Base-by-base conservation (phyloP, 2,329 filamentous ascomycete species). In the Alternaria brassicicola region DNA sequence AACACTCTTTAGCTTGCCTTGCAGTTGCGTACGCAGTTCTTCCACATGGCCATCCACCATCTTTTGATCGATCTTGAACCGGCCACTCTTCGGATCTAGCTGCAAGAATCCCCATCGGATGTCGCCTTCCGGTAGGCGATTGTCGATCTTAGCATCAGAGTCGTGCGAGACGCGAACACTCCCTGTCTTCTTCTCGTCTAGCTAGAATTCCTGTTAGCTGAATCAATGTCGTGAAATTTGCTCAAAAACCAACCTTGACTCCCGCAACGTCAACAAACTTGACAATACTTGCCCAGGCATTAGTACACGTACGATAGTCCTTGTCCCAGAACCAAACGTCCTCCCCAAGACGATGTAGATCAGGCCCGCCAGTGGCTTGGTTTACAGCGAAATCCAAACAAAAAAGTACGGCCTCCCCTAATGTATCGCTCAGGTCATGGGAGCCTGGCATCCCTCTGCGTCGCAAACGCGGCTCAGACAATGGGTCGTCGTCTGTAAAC, bases 261-360 rank as follows among this genome's bases (percentile, higher is more conserved):
- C 80, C 79, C 62, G 81, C 80, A 3, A 79, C 67, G 10, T 76
- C 61, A 2, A 79, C 75, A 55, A 82, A 84, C 3, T 74, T 51
- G n/a, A 75, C 54, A 65, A 84, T 78, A 13, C 72, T 74, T 10
- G 68, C 61, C 82, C 82, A 85, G 15, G 81, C 81, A 39, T 71
- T 67, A 5, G 72, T 76, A 47, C 78, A 80, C 4, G 71, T 69
- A 2, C 73, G 65, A 5, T 80, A 79, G 17, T 81, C 71, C 3
- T 79, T 80, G 28, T 78, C 79, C 71, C 70, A 76, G 17, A 83
- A 76, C 80, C 82, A 84, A 12, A 83, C 63, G 50, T 84, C 82
- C 56, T 84, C 81, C 45, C 83, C 79, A 15, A 83, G 62, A 1
- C 82, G 81, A 57, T 83, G 80, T 0, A 83, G 66, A 3, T 81